A percentile compares a stretch with the other conserved stretches of the same genome.
Conservation (phyloP, 1,139 yeast species). For the Geotrichum australiense region DNA sequence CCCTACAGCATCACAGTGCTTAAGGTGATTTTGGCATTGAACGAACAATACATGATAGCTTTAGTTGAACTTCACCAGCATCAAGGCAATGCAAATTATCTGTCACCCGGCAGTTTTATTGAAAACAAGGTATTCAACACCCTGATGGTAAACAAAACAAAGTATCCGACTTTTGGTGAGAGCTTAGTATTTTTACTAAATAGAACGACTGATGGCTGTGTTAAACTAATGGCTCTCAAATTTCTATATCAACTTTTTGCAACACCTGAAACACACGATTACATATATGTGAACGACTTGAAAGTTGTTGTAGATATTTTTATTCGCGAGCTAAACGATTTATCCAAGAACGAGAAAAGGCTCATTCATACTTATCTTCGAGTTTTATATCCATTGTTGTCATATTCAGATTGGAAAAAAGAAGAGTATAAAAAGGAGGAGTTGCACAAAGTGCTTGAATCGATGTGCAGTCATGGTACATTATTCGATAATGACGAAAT, state of each 20-base stretch:
- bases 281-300: conserved; percentile 65
- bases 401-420: conserved; percentile 40
- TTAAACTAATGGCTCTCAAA: conserved; percentile 74
- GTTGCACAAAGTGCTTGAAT: conserved; percentile 45
- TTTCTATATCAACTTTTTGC: conserved; percentile 69
- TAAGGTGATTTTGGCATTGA: conserved; percentile 63
- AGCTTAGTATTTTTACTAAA: conserved; percentile 59
- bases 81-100: not conserved
- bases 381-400: conserved; percentile 64
- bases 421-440: conserved; percentile 59
- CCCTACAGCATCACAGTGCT: conserved; percentile 65
- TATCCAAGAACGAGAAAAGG: conserved; percentile 54
- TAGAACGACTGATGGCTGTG: conserved; percentile 62
- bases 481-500: conserved; percentile 26
- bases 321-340: conserved; percentile 66
- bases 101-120: not conserved
- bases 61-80: conserved; percentile 22
- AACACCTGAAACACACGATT: conserved; percentile 54
- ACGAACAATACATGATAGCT: conserved; percentile 80
- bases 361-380: conserved; percentile 70
- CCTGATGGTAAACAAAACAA: conserved; percentile 22
- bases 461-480: conserved; percentile 32
- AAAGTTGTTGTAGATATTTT: conserved; percentile 82
- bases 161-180: conserved; percentile 47
- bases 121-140: conserved; percentile 32